Percentiles rank a stretch among this genome's conserved stretches.
These are phyloP conservation scores for Schoenoplectus triqueter DNA, from an alignment of 202 grass and related monocot species.

Conservation along the genomic window DNA sequence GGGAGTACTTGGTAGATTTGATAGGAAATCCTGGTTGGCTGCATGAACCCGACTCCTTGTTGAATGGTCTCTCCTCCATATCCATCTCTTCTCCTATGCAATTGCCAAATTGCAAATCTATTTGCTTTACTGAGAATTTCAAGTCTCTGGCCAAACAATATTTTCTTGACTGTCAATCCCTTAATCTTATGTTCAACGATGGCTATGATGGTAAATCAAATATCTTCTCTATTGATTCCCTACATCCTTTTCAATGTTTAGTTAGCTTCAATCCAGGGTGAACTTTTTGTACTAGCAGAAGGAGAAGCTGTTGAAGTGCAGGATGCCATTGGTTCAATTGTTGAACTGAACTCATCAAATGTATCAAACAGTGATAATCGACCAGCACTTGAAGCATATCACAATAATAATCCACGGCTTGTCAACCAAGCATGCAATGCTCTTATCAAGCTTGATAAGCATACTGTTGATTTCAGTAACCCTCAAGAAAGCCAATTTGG, in stretches of 20 bases:
- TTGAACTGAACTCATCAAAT: slow-evolving; percentile 48
- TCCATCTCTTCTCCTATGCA: slow-evolving; percentile 64
- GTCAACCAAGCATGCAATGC: slow-evolving; percentile 34
- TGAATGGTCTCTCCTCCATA: slow-evolving; percentile 74
- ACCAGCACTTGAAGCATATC: slow-evolving; percentile 36
- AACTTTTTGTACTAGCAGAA: slow-evolving; percentile 41
- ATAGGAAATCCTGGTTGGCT: slow-evolving; percentile 66
- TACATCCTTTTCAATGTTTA: background rate
- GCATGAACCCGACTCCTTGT: slow-evolving; percentile 78
- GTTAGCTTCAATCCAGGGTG: slow-evolving; percentile 8
- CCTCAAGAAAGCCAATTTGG: slow-evolving; percentile 42
- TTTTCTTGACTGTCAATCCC: slow-evolving; percentile 70
- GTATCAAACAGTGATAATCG: slow-evolving; percentile 46
- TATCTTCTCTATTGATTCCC: background rate
- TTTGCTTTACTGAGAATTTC: slow-evolving; percentile 57
- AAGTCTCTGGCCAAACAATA: slow-evolving; percentile 69
- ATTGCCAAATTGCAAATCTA: slow-evolving; percentile 55
- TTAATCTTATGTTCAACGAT: slow-evolving; percentile 77
- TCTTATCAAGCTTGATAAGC: slow-evolving; percentile 35
- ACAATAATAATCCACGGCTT: slow-evolving; percentile 16
- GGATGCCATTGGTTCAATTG: slow-evolving; percentile 50
- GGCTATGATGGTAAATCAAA: slow-evolving; percentile 44
- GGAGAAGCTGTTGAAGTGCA: slow-evolving; percentile 52
- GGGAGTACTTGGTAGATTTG: slow-evolving; percentile 84
- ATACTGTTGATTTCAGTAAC: slow-evolving; percentile 43